Base-by-base conservation (phyloP, 2,329 filamentous ascomycete genomes). In the Amauroascus verrucosus region DNA sequence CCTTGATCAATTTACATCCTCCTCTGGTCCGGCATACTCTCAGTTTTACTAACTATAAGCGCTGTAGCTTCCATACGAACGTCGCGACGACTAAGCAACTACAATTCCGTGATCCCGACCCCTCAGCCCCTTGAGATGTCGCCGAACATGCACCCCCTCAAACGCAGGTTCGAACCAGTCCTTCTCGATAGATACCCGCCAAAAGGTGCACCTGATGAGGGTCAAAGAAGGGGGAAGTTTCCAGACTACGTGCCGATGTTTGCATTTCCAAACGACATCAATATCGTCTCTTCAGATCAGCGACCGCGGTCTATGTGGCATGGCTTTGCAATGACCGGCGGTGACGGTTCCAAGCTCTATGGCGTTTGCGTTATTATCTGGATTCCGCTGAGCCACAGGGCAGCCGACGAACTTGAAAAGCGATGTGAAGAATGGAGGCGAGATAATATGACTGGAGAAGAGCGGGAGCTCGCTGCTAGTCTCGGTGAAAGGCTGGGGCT, bases 201-300 rank as follows among this genome's bases (percentile, higher is more conserved):
- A 14, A 88, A 88, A 66, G 80, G 82, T 59, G 85, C 88, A 65
- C 77, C 82, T 20, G 89, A 95, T 55, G 90, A 96, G 61, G 70
- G 85, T 49, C 81, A 86, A 61, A 79, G 85, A 63, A 80, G 93
- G 64, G 89, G 88, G 51, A 84, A 80, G 54, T 97, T 98, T 65
- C 93, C 93, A 0, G 93, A 98, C 66, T 98, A 96, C 64, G 88
- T 98, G 16, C 93, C 93, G 54, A 97, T 98, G 93, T 98, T 98
- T 70, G 90, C 93, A 51, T 98, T 97, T 63, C 93, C 93, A 44
- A 96, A 97, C 69, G 93, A 98, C 68, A 93, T 98, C 62, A 89
- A 89, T 58, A 93, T 98, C 50, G 88, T 97, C 8, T 96, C 93
- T 1, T 90, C 90, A 1, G 93, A 98, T 64, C 88, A 95, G 66